Evolutionary conservation across 2,329 filamentous ascomycete species (phyloP), one percentile per base, ranked within the genome.

Genomic region (Fusarium protoensiforme): DNA sequence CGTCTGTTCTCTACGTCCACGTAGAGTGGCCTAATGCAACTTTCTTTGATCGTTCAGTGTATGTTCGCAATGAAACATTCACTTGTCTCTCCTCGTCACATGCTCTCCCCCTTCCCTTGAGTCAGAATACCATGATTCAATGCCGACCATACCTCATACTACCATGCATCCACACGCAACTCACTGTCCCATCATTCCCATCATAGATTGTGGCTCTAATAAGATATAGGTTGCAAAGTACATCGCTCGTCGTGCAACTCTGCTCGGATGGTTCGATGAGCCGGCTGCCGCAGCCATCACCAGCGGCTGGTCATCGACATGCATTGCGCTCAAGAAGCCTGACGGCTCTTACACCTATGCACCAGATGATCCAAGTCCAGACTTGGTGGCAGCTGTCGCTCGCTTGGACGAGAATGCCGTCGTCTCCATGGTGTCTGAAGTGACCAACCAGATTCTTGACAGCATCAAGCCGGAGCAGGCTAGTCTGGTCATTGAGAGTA

Each of bases 221-320:
- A 35, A 1, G 10, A 6, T 7, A 0, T 33, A 78, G 77, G 61
- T 78, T 33, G 71, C 75, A 11, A 78, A 76, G 35, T 78, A 78
- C 54, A 70, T 78, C 2, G 69, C 77, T 5, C 77, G 77, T 10
- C 74, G 77, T 9, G 77, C 77, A 14, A 78, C 75, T 0, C 61
- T 78, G 3, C 68, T 78, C 2, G 77, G 77, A 1, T 78, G 74
- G 75, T 78, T 78, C 2, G 77, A 78, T 48, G 77, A 78, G 9
- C 73, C 74, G 24, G 67, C 68, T 13, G 56, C 68, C 2, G 41
- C 68, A 8, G 58, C 73, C 24, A 71, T 78, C 38, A 73, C 54
- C 22, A 78, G 65, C n/a, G 77, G 77, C 36, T 77, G 71, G 73
- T 76, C 75, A 4, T 67, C 70, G 5, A 78, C 77, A 16, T 74